These are phyloP conservation scores for Porcisia hertigi DNA, from an alignment of 208 protist species.

Conservation along the genomic window DNA sequence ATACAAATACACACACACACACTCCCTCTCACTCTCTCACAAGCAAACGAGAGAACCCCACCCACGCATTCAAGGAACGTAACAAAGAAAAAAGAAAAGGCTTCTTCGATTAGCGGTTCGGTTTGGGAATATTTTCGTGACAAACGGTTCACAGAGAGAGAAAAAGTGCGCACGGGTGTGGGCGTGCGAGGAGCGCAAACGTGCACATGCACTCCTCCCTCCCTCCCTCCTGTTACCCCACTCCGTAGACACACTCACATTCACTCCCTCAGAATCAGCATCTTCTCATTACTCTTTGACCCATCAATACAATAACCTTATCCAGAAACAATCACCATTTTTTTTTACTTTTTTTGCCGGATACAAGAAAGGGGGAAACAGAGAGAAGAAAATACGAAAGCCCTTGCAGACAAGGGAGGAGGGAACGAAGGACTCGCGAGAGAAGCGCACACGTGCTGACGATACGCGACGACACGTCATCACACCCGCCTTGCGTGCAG, in stretches of 20 bases:
- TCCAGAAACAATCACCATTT: background rate
- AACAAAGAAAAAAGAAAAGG: background rate
- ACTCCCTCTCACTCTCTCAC: background rate
- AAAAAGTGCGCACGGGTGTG: background rate
- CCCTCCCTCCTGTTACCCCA: background rate
- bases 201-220: background rate
- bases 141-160: background rate
- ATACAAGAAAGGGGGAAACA: background rate
- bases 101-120: background rate
- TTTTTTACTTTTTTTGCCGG: background rate
- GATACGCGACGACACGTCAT: background rate
- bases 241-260: background rate
- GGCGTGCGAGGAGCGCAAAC: background rate
- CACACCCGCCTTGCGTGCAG: background rate
- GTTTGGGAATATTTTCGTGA: background rate
- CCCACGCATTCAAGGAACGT: background rate
- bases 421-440: background rate
- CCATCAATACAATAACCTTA: background rate
- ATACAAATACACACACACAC: background rate
- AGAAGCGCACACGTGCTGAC: background rate
- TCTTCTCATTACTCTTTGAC: background rate
- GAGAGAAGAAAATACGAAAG: background rate
- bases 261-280: background rate
- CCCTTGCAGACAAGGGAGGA: background rate
- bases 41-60: constrained; percentile 1